A percentile compares a stretch with the other conserved stretches of the same genome.
These are phyloP conservation scores for Chamaecyparis obtusa DNA, from an alignment of 75 land plant species.

Conservation along the genomic window DNA sequence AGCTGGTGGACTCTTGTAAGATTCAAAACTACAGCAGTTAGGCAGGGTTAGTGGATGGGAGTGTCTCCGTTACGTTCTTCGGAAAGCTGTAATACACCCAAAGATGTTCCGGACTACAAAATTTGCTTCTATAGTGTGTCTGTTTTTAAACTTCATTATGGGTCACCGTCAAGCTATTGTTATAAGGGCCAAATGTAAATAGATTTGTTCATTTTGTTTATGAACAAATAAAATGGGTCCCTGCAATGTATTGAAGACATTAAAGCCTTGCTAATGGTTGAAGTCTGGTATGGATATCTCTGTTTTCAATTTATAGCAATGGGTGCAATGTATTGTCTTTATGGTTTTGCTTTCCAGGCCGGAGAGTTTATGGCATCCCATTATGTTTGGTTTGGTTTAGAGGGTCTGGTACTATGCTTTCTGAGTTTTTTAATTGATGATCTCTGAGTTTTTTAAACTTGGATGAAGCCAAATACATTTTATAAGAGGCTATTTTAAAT, in stretches of 20 bases:
- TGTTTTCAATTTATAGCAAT: neutral
- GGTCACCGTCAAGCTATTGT: neutral
- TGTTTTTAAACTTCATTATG: neutral
- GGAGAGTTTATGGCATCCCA: neutral
- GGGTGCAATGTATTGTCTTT: neutral
- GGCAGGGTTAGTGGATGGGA: neutral
- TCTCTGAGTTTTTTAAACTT: neutral
- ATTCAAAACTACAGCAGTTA: neutral
- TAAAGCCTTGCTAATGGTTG: neutral
- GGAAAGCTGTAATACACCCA: too few relatives aligned
- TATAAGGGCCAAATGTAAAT: neutral
- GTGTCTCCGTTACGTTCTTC: neutral
- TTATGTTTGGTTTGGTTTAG: neutral
- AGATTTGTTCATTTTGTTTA: neutral
- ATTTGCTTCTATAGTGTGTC: neutral
- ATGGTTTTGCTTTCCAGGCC: neutral
- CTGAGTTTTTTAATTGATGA: neutral
- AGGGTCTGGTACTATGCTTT: neutral
- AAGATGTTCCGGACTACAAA: neutral
- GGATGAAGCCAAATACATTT: too few relatives aligned
- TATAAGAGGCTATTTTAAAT: too few relatives aligned
- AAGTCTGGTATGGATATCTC: neutral
- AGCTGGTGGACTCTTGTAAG: neutral
- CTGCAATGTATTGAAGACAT: neutral
- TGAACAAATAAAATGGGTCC: neutral